Base-by-base conservation (phyloP, 2,329 filamentous ascomycete species). In the Hypoxylon sp. region DNA sequence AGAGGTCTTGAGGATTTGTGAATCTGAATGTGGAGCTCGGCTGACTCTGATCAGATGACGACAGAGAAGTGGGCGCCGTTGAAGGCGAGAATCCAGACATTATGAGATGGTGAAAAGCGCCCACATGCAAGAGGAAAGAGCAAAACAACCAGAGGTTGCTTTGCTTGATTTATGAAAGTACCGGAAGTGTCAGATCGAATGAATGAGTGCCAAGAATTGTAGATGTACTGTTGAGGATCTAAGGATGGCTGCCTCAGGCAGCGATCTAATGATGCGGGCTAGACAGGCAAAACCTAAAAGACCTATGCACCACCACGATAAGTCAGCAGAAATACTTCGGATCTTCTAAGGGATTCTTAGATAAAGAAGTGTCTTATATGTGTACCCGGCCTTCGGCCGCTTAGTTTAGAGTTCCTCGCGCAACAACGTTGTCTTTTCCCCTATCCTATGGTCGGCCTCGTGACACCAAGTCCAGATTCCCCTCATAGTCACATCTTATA, bases 1-100 rank as follows among this genome's bases (percentile, higher is more conserved):
- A 46, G 17, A 46, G 54, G 30, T 33, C 25, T 57, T 57, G 54
- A 27, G 54, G 42, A 46, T 57, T 31, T 42, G 54, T 57, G 22
- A 57, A 57, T 46, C 20, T 46, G 33, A 46, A 31, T 46, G 40
- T 46, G 2, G 40, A 42, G 20, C 27, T 13, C 14, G 33, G 25
- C 20, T 57, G 22, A 25, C 25, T 30, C 17, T 46, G 54, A 13
- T 46, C 7, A 14, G 49, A 59, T 27, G 55, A 25, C 22, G 27
- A 8, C 33, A 17, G n/a, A n/a, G 61, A 51, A 25, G 50, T 40
- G 30, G 30, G 31, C 50, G 50, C 20, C 33, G 31, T 54, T 17
- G 50, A 37, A 54, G 50, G 33, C 33, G 33, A 13, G 37, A 42
- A 42, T 42, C 6, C 37, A 42, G n/a, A 6, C 40, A 44, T 44